Conservation (phyloP, 78 protist genomes). For the Polysphondylium violaceum region DNA sequence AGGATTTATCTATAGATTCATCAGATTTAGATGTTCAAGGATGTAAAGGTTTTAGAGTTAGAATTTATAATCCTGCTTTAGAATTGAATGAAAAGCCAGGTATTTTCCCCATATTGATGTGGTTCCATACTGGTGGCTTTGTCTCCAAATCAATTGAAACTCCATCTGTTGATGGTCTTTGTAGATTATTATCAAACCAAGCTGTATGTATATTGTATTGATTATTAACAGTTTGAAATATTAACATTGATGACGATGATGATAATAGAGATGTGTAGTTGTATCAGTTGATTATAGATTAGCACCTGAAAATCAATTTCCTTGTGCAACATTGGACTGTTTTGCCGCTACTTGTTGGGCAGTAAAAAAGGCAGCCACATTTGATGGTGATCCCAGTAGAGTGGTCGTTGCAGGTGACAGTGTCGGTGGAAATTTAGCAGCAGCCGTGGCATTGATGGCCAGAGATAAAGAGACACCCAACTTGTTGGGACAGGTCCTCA, state of each 20-base stretch:
- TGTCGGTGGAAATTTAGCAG: constrained; percentile 77
- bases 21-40: constrained; percentile 70
- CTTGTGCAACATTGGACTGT: constrained; percentile 75
- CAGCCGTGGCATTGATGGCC: constrained; percentile 77
- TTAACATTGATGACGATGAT: neutral
- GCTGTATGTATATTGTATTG: constrained; percentile 14
- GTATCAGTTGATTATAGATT: constrained; percentile 78
- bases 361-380: constrained; percentile 40
- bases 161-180: constrained; percentile 71
- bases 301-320: constrained; percentile 71
- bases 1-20: constrained; percentile 44
- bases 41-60: constrained; percentile 68
- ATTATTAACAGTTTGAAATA: neutral
- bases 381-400: constrained; percentile 78
- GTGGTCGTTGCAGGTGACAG: constrained; percentile 76
- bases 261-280: constrained; percentile 38
- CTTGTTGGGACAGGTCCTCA: constrained; percentile 41
- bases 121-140: constrained; percentile 81
- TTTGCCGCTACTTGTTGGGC: constrained; percentile 83
- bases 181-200: constrained; percentile 64
- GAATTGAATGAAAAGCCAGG: constrained; percentile 51
- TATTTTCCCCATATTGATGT: constrained; percentile 60
- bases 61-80: constrained; percentile 66
- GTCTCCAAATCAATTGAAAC: constrained; percentile 65
- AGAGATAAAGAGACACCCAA: constrained; percentile 65